Base-by-base conservation (phyloP, 306 rosid species). In the Lablab purpureus region DNA sequence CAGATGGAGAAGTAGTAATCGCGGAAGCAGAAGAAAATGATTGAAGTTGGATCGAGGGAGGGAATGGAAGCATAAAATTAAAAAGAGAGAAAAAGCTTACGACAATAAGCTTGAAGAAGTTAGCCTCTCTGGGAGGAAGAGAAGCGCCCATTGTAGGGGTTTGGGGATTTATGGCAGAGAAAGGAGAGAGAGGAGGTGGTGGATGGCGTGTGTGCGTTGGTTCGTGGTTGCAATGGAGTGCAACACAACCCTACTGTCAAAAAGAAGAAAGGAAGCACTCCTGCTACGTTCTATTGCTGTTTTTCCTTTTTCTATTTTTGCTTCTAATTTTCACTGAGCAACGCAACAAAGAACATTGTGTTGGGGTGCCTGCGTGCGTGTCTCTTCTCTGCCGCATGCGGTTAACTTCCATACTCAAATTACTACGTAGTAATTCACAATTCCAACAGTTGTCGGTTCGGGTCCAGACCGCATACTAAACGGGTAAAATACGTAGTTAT, bases 31-130 rank as follows among this genome's bases (percentile, higher is more conserved):
- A 37, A 67, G 34, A 52, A 71, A 52, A 52, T 43, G 74, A 84
- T 37, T 67, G 79, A 82, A 80, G 32, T 78, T 41, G 69, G 86
- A 86, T 82, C 83, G 27, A 67, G 55, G 2, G 56, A 73, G 23
- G 74, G 73, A 54, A 17, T 13, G 37, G 17, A 62, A 71, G 43
- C 14, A 8, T 14, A 52, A 27, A 17, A 12, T 9, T 51, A 5
- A 47, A 14, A 18, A 1, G 23, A 51, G 25, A 46, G 80, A 12
- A 15, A 84, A 82, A 76, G 85, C 92, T 92, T 92, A 85, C 99
- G 70, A 94, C 99, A 85, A 94, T 91, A 90, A 92, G 97, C 88
- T 94, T 94, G 97, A 94, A 94, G 88, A 94, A 97, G 87, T 91
- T 94, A 78, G 97, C 92, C 89, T 94, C 99, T 62, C 86, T 94